These are phyloP conservation scores for Polytrichum commune DNA, from an alignment of 225 moss, liverwort and hornwort genomes.

Conservation along the genomic window DNA sequence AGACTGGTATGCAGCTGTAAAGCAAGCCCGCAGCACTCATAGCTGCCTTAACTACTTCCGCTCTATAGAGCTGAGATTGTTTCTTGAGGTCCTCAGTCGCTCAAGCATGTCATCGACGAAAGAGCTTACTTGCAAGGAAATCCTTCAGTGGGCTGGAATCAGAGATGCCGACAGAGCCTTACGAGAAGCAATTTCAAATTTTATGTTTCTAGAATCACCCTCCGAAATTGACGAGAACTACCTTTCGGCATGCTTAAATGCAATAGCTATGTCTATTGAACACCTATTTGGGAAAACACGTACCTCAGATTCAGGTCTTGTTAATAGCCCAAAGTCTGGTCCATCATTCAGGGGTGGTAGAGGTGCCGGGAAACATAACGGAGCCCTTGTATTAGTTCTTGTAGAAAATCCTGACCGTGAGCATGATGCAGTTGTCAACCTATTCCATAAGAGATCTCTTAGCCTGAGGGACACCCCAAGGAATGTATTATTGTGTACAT, in stretches of 20 bases:
- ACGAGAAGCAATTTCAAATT: conserved; percentile 15
- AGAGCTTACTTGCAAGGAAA: conserved; percentile 31
- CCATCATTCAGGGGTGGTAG: conserved; percentile 10
- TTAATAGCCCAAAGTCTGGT: conserved; percentile 8
- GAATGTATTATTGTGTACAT: conserved; percentile 52
- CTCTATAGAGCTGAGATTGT: conserved; percentile 45
- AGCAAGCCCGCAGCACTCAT: conserved; percentile 32
- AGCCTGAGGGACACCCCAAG: conserved; percentile 39
- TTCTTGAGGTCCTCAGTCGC: conserved; percentile 34
- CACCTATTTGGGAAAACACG: conserved; percentile 14
- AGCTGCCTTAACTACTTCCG: conserved; percentile 52
- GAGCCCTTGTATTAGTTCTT: conserved; percentile 43
- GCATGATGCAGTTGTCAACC: conserved; percentile 53
- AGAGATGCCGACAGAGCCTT: conserved; percentile 11
- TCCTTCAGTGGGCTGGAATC: conserved; percentile 54
- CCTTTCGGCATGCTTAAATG: conserved; percentile 12
- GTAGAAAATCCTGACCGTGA: conserved; percentile 52
- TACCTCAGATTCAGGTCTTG: conserved; percentile 4
- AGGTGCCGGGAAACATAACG: conserved; percentile 20
- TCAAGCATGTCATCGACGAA: neutral
- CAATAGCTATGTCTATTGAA: conserved; percentile 39
- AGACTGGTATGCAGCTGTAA: conserved; percentile 46
- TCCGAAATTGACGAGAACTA: neutral
- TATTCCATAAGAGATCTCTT: conserved; percentile 42
- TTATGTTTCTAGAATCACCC: neutral